phyloP scores from a whole-genome alignment of 768 basidiomycete genomes.

The Podaxis sp. region DNA sequence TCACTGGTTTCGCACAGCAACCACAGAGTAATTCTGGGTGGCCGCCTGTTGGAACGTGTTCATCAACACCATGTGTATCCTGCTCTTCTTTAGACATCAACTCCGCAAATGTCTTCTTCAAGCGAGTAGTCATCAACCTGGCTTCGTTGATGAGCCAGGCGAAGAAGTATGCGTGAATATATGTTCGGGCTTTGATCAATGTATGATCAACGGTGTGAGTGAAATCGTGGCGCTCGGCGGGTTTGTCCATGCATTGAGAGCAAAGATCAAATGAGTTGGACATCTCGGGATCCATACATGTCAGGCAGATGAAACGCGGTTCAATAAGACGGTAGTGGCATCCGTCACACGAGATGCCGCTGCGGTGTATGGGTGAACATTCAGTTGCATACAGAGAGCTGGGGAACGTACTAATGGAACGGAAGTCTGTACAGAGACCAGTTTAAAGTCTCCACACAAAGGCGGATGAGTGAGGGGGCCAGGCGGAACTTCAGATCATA shows the following conservation, averaged over 20 bases:
- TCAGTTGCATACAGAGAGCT: background rate
- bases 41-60: background rate
- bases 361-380: background rate
- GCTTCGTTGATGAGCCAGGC: constrained; percentile 9
- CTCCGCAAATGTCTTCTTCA: constrained; percentile 10
- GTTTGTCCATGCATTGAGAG: constrained; percentile 5
- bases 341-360: constrained; percentile 32
- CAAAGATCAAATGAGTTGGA: constrained; percentile 20
- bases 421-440: constrained; percentile 36
- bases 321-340: constrained; percentile 33
- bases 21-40: constrained; percentile 8
- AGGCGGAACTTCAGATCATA: constrained; percentile 30
- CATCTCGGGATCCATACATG: constrained; percentile 34
- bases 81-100: background rate
- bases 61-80: background rate
- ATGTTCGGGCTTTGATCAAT: constrained; percentile 6
- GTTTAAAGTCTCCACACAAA: constrained; percentile 32
- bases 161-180: background rate
- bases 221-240: background rate
- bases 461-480: constrained; percentile 33
- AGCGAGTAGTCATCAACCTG: background rate
- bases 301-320: constrained; percentile 30
- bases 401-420: constrained; percentile 32
- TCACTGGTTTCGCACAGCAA: constrained; percentile 8
- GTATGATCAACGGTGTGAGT: constrained; percentile 12